A percentile compares a stretch with the other conserved stretches of the same genome.
These are phyloP conservation scores for Blastomyces gilchristii DNA, from an alignment of 2,329 filamentous ascomycete species.

Conservation along the genomic window DNA sequence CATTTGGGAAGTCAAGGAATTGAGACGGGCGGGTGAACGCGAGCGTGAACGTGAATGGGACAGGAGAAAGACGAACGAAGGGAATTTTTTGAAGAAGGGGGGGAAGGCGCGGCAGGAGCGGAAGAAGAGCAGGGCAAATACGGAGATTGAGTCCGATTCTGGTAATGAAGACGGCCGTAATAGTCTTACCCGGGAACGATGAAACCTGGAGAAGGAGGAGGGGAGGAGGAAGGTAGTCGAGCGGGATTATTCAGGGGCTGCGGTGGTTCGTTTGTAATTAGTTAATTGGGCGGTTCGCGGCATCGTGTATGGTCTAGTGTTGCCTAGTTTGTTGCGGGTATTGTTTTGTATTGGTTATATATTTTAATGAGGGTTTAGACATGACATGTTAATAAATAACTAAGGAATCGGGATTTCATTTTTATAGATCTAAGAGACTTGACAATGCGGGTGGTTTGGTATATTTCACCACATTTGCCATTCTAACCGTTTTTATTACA, in stretches of 20 bases:
- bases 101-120: neutral
- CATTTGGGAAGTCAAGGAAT: slow-evolving; percentile 64
- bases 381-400: neutral
- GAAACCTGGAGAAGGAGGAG: neutral
- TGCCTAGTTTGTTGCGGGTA: neutral
- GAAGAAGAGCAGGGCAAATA: neutral
- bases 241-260: neutral
- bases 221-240: neutral
- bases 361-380: neutral
- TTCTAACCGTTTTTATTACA: neutral
- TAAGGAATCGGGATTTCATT: neutral
- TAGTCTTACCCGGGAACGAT: neutral
- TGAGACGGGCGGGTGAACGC: slow-evolving; percentile 36
- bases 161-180: neutral
- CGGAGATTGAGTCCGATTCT: neutral
- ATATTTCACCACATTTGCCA: neutral
- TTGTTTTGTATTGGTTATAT: neutral
- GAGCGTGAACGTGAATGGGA: neutral
- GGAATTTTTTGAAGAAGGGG: neutral
- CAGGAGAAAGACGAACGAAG: neutral
- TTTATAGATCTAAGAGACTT: neutral
- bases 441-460: neutral
- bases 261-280: neutral
- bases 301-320: neutral
- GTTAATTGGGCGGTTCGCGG: neutral